Base-by-base conservation (phyloP, 306 rosid species). In the Pterocarpus macrocarpus region DNA sequence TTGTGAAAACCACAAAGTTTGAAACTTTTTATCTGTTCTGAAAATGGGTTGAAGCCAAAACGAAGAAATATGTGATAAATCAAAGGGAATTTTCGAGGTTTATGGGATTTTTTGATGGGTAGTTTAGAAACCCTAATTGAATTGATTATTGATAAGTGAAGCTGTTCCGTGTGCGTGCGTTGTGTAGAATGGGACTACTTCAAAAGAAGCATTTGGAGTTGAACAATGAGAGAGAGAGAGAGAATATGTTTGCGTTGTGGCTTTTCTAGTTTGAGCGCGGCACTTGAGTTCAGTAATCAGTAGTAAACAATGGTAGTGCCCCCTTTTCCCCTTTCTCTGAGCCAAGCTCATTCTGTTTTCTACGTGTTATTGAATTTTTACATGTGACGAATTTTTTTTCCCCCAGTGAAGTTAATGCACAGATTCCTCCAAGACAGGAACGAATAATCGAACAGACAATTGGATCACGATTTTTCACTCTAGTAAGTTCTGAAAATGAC, bases 321-420 rank as follows among this genome's bases (percentile, higher is more conserved):
- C 47, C 47, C 47, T 43, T 43, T 43, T 43, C 8, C 47, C 47
- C 47, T 43, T 43, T 43, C 6, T 43, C 8, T 43, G 47, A 43
- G 47, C 83, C 77, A 78, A 55, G 74, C 77, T 80, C 84, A 80
- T 80, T 73, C 50, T 34, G 10, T 38, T 30, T 35, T 50, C 34
- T 12, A 11, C 3, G 4, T 44, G 53, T 0, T 3, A 1, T 34
- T 32, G 17, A 28, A 35, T 2, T 11, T 38, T 41, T 13, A 14
- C 13, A 3, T 9, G 1, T 22, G 7, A 47, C 10, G 13, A 47
- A 9, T 47, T 12, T 2, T 9, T 47, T 4, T 10, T 47, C 17
- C 17, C 17, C 11, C 61, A 55, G 16, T 55, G 9, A 55, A 52
- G 57, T 52, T 13, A 14, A 15, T 52, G 7, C 16, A 52, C 16